These are phyloP conservation scores for Dendrothele bispora DNA, from an alignment of 768 basidiomycete species.

Conservation along the genomic window DNA sequence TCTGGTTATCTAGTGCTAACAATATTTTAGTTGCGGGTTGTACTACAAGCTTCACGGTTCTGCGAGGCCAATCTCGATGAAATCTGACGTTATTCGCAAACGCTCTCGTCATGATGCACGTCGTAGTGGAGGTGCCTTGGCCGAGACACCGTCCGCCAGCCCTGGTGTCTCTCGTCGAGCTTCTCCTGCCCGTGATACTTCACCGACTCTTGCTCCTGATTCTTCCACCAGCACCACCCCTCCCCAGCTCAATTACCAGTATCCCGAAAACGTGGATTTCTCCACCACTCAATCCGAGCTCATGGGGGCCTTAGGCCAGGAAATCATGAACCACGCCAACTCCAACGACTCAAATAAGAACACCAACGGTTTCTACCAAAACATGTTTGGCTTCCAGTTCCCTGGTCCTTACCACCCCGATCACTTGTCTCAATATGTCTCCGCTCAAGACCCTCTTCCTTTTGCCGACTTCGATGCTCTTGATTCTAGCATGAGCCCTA, in stretches of 20 bases:
- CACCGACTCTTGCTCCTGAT: constrained; percentile 69
- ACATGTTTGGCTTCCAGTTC: constrained; percentile 44
- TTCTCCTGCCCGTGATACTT: constrained; percentile 52
- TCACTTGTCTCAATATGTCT: constrained; percentile 53
- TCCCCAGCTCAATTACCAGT: constrained; percentile 5
- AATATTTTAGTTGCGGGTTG: constrained; percentile 61
- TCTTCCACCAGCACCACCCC: constrained; percentile 66
- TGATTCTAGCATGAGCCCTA: constrained; percentile 20
- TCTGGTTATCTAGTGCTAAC: constrained; percentile 7
- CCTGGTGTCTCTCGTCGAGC: constrained; percentile 74
- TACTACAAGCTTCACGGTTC: constrained; percentile 88
- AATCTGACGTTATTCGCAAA: constrained; percentile 87
- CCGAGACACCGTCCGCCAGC: constrained; percentile 75
- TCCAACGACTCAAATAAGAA: not conserved
- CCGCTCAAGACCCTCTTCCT: no score
- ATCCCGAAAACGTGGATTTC: constrained; percentile 1
- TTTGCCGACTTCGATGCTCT: constrained; percentile 33
- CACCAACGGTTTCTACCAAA: constrained; percentile 18
- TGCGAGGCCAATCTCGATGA: constrained; percentile 87
- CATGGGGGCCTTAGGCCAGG: constrained; percentile 42
- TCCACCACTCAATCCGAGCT: constrained; percentile 28
- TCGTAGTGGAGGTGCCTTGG: constrained; percentile 41
- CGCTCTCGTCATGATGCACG: constrained; percentile 81
- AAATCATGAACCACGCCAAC: constrained; percentile 19
- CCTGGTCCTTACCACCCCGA: constrained; percentile 80